phyloP scores from a whole-genome alignment of 371 early-diverging fungal species.

The Mucor plumbeus region DNA sequence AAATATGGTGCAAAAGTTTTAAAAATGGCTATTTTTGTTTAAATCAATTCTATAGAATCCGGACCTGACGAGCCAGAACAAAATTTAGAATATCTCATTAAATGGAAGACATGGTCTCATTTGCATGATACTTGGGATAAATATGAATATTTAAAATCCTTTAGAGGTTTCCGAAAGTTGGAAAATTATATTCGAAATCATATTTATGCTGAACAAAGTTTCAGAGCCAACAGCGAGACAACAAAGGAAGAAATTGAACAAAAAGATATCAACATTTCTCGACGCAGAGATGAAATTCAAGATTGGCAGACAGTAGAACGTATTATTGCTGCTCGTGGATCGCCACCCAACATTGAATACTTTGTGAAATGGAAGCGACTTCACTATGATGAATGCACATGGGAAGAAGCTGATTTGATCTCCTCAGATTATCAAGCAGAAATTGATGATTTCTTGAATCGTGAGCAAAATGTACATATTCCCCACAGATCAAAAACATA shows the following conservation, averaged over 20 bases:
- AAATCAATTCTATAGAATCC: constrained; percentile 33
- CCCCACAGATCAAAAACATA: constrained; percentile 73
- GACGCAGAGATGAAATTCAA: constrained; percentile 80
- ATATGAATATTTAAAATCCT: constrained; percentile 62
- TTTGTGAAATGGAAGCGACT: constrained; percentile 92
- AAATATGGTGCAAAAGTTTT: constrained; percentile 12
- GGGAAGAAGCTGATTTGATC: constrained; percentile 81
- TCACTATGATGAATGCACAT: constrained; percentile 89
- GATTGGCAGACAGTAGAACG: constrained; percentile 92
- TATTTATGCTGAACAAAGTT: constrained; percentile 65
- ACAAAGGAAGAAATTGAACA: constrained; percentile 90
- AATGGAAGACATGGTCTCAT: constrained; percentile 94
- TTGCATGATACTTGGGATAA: constrained; percentile 93
- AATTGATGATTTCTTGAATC: constrained; percentile 86
- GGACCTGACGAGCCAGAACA: constrained; percentile 58
- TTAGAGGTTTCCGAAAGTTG: constrained; percentile 89
- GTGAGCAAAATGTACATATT: constrained; percentile 72
- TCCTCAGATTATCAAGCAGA: constrained; percentile 69
- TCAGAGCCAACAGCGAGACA: constrained; percentile 71
- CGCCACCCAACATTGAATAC: constrained; percentile 70
- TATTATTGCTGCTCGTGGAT: constrained; percentile 73
- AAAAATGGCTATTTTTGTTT: constrained; percentile 4
- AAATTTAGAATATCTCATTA: constrained; percentile 85
- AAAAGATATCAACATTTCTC: constrained; percentile 80
- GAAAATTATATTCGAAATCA: constrained; percentile 83